Percentiles rank a stretch among this genome's conserved stretches.
phyloP scores from a whole-genome alignment of 805 yeast genomes.

The Teunomyces pallodes region DNA sequence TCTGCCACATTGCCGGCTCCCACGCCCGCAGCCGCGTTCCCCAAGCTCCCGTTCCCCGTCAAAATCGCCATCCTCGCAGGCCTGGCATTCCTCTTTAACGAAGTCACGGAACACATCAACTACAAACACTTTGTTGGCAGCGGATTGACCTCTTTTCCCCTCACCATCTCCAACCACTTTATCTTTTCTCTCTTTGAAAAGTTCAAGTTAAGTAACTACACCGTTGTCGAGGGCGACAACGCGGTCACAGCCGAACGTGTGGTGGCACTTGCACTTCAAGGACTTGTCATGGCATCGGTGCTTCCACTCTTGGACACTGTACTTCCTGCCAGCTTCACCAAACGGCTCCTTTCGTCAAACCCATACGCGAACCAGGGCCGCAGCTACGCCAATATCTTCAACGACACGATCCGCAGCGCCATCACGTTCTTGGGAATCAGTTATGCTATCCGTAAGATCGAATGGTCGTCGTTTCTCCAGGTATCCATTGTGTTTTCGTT shows the following conservation, averaged over 20 bases:
- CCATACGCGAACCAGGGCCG: slow-evolving; percentile 30
- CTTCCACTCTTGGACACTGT: slow-evolving; percentile 44
- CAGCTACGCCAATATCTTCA: slow-evolving; percentile 27
- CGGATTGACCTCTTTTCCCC: slow-evolving; percentile 25
- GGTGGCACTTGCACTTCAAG: slow-evolving; percentile 45
- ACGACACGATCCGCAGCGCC: slow-evolving; percentile 40
- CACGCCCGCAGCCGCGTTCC: not conserved
- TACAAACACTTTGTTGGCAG: slow-evolving; percentile 46
- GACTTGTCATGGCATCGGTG: slow-evolving; percentile 55
- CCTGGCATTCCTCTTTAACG: slow-evolving; percentile 54
- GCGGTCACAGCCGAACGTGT: slow-evolving; percentile 12
- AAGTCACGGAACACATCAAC: slow-evolving; percentile 50
- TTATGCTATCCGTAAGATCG: slow-evolving; percentile 65
- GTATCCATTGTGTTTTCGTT: slow-evolving; percentile 62
- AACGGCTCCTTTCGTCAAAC: slow-evolving; percentile 37
- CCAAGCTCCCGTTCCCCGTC: slow-evolving; percentile 7
- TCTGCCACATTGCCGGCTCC: slow-evolving; percentile 5
- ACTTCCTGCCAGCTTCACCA: slow-evolving; percentile 28
- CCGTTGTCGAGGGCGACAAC: slow-evolving; percentile 1
- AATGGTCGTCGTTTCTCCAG: slow-evolving; percentile 67
- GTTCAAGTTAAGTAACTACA: slow-evolving; percentile 10
- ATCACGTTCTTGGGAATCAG: slow-evolving; percentile 70
- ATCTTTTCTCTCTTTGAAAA: slow-evolving; percentile 13
- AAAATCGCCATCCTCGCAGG: slow-evolving; percentile 31
- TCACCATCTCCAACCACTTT: slow-evolving; percentile 12